Evolutionary conservation across 1,139 yeast species (phyloP), one percentile per base, ranked within the genome.

Genomic region (Saccharomyces pastorianus): DNA sequence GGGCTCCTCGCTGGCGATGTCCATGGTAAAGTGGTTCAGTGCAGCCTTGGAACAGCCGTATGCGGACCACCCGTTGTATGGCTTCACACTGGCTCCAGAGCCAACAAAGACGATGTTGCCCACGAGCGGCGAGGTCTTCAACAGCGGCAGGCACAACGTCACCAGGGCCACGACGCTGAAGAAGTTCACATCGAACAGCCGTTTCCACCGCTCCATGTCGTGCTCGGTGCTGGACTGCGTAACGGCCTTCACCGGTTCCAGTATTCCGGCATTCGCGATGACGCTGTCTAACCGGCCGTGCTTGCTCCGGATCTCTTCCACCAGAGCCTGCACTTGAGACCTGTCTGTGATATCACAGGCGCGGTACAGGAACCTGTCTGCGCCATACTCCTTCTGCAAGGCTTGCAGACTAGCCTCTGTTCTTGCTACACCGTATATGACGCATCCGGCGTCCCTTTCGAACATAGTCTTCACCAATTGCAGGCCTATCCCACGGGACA

Each of bases 181-280:
- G 67, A 87, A 80, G 67, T 93, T 93, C 61, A 90, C 73, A 51
- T 90, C 91, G 63, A 81, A 91, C 32, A 85, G 75, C 49, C 67
- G 65, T 59, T 77, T 81, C 95, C 96, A 88, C 26, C 72, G 76
- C 2, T 64, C 71, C 1, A 84, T 66, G 51, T 79, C 72, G 4
- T 83, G 77, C 11, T 68, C 49, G 47, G n/a, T 25, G 38, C 38
- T 4, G 38, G 38, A 31, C 38, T 31, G 38, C 6, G 62, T 60
- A 3, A 71, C 69, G 14, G 46, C 70, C 65, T 46, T 79, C 3
- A 91, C 96, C 0, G 97, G 96, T 25, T 83, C 91, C 56, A 93
- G 73, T 0, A 85, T 81, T 2, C 97, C 98, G 2, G 98, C 98
- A 71, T 91, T 91, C 55, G 90, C 84, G 48, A 93, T 78, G 5